phyloP scores from a whole-genome alignment of 352 stramenopile species.

The Globisporangium radiosum region DNA sequence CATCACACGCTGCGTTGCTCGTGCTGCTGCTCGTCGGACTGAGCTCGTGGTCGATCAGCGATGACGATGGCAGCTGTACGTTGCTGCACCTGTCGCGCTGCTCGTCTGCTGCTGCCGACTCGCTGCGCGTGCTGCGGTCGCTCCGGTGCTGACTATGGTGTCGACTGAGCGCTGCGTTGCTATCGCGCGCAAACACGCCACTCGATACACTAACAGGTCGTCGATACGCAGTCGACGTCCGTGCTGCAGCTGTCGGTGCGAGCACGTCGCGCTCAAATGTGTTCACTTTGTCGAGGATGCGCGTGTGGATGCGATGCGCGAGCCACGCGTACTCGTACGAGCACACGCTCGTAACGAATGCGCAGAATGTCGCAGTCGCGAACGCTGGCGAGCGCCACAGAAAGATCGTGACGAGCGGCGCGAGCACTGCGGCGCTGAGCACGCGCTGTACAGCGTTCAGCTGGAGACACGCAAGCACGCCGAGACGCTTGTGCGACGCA shows the following conservation, averaged over 20 bases:
- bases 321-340: conserved; percentile 73
- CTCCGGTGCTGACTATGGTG: conserved; percentile 6
- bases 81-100: not conserved
- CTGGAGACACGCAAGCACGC: conserved; percentile 12
- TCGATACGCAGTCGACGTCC: too few species aligned
- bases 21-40: conserved; percentile 20
- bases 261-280: conserved; percentile 8
- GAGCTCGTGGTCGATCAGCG: conserved; percentile 11
- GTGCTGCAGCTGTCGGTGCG: not conserved
- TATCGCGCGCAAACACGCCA: not conserved
- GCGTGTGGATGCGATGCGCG: conserved; percentile 53
- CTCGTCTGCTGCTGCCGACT: conserved; percentile 17
- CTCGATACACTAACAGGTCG: too few species aligned
- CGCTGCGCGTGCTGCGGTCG: conserved; percentile 23
- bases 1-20: conserved; percentile 7
- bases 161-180: not conserved
- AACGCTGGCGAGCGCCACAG: conserved; percentile 59
- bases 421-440: conserved; percentile 47
- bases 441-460: conserved; percentile 58
- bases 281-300: conserved; percentile 19
- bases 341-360: conserved; percentile 53
- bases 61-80: not conserved
- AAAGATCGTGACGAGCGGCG: conserved; percentile 58
- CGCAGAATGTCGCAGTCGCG: conserved; percentile 58
- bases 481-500: not conserved